Evolutionary conservation across 2,329 filamentous ascomycete genomes (phyloP).

Genomic region (Zasmidium cellare): DNA sequence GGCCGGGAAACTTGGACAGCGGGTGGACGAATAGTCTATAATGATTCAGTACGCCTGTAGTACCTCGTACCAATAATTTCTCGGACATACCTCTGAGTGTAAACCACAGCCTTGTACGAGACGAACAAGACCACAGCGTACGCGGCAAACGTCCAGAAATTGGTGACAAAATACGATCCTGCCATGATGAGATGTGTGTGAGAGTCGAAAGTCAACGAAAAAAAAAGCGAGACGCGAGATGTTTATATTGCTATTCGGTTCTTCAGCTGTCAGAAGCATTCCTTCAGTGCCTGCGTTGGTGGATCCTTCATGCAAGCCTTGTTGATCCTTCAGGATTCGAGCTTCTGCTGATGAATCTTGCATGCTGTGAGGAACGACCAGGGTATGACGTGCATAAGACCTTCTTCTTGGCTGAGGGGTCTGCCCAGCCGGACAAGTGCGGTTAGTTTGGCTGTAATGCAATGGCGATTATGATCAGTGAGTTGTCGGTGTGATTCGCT

Average conservation of each 20-base stretch:
- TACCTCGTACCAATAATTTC: too few relatives aligned
- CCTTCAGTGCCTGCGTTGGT: neutral
- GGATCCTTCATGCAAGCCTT: neutral
- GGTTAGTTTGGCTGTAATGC: too few relatives aligned
- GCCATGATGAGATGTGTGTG: neutral
- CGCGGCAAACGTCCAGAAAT: neutral
- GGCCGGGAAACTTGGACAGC: constrained; percentile 37
- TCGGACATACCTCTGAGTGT: neutral
- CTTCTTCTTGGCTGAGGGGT: too few relatives aligned
- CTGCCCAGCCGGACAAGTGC: too few relatives aligned
- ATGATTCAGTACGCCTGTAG: neutral
- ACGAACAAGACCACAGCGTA: neutral
- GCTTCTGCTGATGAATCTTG: neutral
- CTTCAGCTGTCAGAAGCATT: too few relatives aligned
- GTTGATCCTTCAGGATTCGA: neutral
- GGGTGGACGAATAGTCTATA: constrained; percentile 37
- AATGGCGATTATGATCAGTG: too few relatives aligned
- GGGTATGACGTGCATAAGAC: neutral
- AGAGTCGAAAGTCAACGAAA: neutral
- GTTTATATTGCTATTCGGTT: neutral
- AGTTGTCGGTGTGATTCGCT: too few relatives aligned
- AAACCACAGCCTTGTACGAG: neutral
- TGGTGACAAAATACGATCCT: neutral
- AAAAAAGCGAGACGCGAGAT: neutral
- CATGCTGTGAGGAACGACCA: neutral